Conservation (phyloP, 2,329 filamentous ascomycete genomes). For the Exophiala aquamarina region DNA sequence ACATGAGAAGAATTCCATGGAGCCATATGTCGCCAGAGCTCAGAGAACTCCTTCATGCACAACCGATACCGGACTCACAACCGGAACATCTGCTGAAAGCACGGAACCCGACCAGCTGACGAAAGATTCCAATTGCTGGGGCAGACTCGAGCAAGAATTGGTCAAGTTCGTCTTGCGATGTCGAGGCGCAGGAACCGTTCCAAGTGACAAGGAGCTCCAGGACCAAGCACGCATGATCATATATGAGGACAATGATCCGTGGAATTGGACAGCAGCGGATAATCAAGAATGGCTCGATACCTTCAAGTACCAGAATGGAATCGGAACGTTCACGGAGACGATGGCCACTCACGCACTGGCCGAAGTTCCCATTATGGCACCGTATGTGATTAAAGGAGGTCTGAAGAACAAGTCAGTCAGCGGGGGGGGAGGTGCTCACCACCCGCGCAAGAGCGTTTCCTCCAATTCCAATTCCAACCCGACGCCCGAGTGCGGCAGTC, state of each 20-base stretch:
- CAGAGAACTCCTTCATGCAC: conserved; percentile 14
- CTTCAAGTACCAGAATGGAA: conserved; percentile 44
- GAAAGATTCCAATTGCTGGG: conserved; percentile 39
- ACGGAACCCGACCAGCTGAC: conserved; percentile 26
- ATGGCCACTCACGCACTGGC: conserved; percentile 19
- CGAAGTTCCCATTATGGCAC: conserved; percentile 43
- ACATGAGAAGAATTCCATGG: conserved; percentile 32
- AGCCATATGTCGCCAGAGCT: conserved; percentile 28
- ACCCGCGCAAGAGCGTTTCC: conserved; percentile 10
- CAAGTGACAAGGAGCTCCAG: conserved; percentile 35
- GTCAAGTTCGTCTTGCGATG: conserved; percentile 39
- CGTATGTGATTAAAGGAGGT: conserved; percentile 41
- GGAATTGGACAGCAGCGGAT: conserved; percentile 46
- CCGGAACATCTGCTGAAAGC: conserved; percentile 19
- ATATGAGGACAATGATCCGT: conserved; percentile 34
- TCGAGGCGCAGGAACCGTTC: conserved; percentile 34
- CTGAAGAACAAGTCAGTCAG: conserved; percentile 34
- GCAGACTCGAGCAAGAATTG: conserved; percentile 41
- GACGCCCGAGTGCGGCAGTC: conserved; percentile 15
- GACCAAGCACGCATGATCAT: conserved; percentile 32
- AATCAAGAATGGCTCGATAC: conserved; percentile 47
- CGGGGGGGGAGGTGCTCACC: conserved; percentile 24
- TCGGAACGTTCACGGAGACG: conserved; percentile 29
- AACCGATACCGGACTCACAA: conserved; percentile 22
- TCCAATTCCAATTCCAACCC: conserved; percentile 9